Conservation (phyloP, 345 rosid genomes). For the Eucalyptus cloeziana region DNA sequence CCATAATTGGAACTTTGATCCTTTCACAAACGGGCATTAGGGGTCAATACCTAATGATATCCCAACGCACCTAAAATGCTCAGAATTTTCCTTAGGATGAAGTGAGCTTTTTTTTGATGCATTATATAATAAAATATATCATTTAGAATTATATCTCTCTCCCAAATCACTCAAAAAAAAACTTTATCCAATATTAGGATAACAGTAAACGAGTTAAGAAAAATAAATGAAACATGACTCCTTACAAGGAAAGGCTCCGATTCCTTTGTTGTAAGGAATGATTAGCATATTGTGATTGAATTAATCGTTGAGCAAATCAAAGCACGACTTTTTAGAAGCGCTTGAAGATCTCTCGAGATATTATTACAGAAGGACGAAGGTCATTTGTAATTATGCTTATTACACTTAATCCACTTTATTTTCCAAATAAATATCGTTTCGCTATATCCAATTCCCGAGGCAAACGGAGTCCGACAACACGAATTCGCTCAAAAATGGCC, state of each 20-base stretch:
- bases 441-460: background rate
- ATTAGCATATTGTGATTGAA: background rate
- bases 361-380: too few relatives aligned
- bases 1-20: fast-evolving
- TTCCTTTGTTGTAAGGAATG: too few relatives aligned
- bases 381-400: background rate
- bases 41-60: too few relatives aligned
- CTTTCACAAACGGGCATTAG: background rate
- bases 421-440: background rate
- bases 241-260: too few relatives aligned
- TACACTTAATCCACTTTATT: background rate
- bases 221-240: too few relatives aligned
- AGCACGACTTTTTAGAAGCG: background rate
- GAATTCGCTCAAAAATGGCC: background rate
- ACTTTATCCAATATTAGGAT: too few relatives aligned
- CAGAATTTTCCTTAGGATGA: background rate
- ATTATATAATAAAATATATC: too few relatives aligned
- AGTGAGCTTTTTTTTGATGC: background rate
- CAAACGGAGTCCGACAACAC: background rate
- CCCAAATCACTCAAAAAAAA: background rate
- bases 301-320: background rate
- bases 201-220: too few relatives aligned
- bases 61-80: background rate
- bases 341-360: background rate
- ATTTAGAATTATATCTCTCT: background rate